Conservation (phyloP, 495 filamentous ascomycete genomes). For the Lichenothelia convexa region DNA sequence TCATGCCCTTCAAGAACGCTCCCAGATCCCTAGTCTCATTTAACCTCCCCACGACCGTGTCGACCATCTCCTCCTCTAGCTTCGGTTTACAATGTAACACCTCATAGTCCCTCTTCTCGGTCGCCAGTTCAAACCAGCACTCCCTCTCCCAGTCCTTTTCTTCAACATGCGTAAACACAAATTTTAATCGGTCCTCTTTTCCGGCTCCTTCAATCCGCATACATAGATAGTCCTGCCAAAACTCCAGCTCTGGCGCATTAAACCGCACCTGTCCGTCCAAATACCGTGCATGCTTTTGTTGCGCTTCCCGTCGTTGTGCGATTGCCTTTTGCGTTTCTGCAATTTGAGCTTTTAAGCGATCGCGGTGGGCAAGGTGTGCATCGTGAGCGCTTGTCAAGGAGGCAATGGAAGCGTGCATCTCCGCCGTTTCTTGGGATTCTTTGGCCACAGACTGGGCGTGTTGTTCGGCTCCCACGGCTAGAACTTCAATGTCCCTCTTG, state of each 20-base stretch:
- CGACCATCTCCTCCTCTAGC: slow-evolving; percentile 48
- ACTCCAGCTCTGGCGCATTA: slow-evolving; percentile 81
- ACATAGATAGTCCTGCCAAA: slow-evolving; percentile 85
- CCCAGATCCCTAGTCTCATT: slow-evolving; percentile 76
- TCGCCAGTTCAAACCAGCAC: slow-evolving; percentile 83
- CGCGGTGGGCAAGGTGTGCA: slow-evolving; percentile 49
- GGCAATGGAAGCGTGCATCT: slow-evolving; percentile 69
- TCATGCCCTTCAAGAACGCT: slow-evolving; percentile 76
- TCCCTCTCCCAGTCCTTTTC: slow-evolving; percentile 81
- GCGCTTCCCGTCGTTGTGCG: slow-evolving; percentile 39
- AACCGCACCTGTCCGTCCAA: slow-evolving; percentile 63
- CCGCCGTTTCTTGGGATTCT: slow-evolving; percentile 69
- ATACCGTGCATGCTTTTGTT: slow-evolving; percentile 42
- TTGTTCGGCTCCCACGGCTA: slow-evolving; percentile 54
- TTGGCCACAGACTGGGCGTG: slow-evolving; percentile 69
- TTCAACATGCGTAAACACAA: slow-evolving; percentile 74
- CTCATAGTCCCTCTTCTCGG: slow-evolving; percentile 62
- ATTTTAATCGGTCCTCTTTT: slow-evolving; percentile 66
- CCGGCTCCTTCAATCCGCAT: slow-evolving; percentile 82
- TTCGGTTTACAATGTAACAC: slow-evolving; percentile 64
- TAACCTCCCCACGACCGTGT: slow-evolving; percentile 49
- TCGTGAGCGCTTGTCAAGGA: slow-evolving; percentile 60
- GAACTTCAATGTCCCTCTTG: slow-evolving; percentile 69
- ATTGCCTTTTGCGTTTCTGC: slow-evolving; percentile 54
- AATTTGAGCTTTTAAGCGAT: slow-evolving; percentile 61